Evolutionary conservation across 225 moss, liverwort and hornwort genomes (phyloP).

Genomic region (Physcomitrium patens): DNA sequence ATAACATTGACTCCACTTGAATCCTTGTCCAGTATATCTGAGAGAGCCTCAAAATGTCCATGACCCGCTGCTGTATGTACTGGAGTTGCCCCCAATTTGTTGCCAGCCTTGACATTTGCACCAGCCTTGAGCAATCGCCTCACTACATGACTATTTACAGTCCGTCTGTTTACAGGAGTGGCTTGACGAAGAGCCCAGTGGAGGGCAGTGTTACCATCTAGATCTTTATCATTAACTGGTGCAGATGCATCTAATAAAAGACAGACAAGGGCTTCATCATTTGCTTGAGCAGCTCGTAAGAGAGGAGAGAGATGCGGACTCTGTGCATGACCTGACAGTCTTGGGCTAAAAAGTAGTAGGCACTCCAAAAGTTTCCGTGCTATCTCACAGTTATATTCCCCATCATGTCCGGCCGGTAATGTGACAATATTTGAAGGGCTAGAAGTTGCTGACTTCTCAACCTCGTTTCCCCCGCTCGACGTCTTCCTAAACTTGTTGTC

Average conservation of each 20-base stretch:
- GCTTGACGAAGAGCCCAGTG: conserved; percentile 97
- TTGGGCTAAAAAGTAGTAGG: conserved; percentile 80
- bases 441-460: conserved; percentile 57
- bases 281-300: conserved; percentile 89
- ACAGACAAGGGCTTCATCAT: conserved; percentile 79
- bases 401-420: conserved; percentile 55
- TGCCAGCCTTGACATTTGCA: conserved; percentile 83
- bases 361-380: conserved; percentile 95
- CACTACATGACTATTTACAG: conserved; percentile 82
- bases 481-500: conserved; percentile 83
- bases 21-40: conserved; percentile 86
- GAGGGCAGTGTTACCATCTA: conserved; percentile 91
- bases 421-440: conserved; percentile 47
- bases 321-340: conserved; percentile 86
- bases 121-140: conserved; percentile 89
- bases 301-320: conserved; percentile 88
- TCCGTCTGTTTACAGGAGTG: conserved; percentile 91
- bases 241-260: conserved; percentile 80
- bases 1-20: conserved; percentile 92
- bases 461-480: conserved; percentile 64
- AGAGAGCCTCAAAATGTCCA: conserved; percentile 91
- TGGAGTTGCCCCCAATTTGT: conserved; percentile 94
- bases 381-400: conserved; percentile 81
- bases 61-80: conserved; percentile 95
- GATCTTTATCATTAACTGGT: conserved; percentile 86